A percentile compares a stretch with the other conserved stretches of the same genome.
phyloP scores from a whole-genome alignment of 1,284 basidiomycete species.

The Xanthoconium separans region DNA sequence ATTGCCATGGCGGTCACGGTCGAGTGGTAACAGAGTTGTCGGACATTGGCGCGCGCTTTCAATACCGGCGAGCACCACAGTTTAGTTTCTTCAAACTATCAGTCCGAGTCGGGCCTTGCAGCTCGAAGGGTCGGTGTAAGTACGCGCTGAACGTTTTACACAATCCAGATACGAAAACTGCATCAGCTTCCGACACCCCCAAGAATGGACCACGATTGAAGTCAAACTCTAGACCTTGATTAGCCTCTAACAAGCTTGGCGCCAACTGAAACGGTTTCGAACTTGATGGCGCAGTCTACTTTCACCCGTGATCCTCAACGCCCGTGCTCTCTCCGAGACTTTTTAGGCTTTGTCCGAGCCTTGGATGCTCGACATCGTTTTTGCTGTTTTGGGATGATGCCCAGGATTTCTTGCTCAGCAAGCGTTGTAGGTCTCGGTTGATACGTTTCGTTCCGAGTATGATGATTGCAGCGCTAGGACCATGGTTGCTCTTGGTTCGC shows the following conservation, averaged over 20 bases:
- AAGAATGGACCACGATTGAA: neutral
- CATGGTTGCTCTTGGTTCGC: neutral
- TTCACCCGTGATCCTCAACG: slow-evolving; percentile 15
- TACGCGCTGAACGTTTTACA: too few relatives aligned
- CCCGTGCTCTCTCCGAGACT: neutral
- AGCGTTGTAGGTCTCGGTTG: neutral
- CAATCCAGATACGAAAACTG: too few relatives aligned
- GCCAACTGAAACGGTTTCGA: neutral
- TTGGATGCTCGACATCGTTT: neutral
- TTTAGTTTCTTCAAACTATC: too few relatives aligned
- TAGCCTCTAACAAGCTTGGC: neutral
- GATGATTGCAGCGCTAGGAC: slow-evolving; percentile 5
- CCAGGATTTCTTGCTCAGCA: neutral
- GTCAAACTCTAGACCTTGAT: neutral
- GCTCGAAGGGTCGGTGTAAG: too few relatives aligned
- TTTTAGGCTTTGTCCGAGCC: neutral
- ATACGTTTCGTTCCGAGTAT: slow-evolving; percentile 4
- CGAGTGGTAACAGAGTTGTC: too few relatives aligned
- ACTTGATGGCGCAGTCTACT: neutral
- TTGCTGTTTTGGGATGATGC: slow-evolving; percentile 8
- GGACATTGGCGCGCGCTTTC: too few relatives aligned
- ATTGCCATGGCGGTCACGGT: too few relatives aligned
- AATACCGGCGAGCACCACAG: too few relatives aligned
- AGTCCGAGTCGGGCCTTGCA: too few relatives aligned
- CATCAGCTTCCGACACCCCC: too few relatives aligned